A percentile compares a stretch with the other conserved stretches of the same genome.
These are phyloP conservation scores for Coccinonectria pachysandricola DNA, from an alignment of 2,329 filamentous ascomycete genomes.

Conservation along the genomic window DNA sequence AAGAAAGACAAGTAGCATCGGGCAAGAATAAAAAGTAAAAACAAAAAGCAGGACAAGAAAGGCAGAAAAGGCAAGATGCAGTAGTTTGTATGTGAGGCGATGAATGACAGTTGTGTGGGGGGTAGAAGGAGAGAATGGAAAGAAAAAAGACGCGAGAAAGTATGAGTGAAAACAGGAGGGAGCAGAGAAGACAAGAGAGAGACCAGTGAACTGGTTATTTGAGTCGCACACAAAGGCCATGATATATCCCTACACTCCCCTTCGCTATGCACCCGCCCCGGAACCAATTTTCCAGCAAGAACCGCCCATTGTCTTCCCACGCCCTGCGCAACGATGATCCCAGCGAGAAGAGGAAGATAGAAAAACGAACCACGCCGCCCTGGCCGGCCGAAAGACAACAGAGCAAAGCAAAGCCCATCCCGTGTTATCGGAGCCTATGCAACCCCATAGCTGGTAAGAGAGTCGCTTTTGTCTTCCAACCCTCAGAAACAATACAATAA, in stretches of 20 bases:
- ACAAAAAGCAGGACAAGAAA: constrained; percentile 7
- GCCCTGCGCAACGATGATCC: constrained; percentile 4
- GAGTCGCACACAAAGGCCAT: constrained; percentile 28
- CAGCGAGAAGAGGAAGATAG: constrained; percentile 1
- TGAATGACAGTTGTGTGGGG: constrained; percentile 5
- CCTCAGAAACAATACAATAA: constrained; percentile 14
- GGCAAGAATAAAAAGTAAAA: constrained; percentile 7
- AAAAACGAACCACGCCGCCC: constrained; percentile 3
- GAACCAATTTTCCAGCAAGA: constrained; percentile 34
- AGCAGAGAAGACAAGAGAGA: constrained; percentile 14
- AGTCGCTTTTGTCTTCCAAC: constrained; percentile 33
- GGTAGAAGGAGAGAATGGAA: constrained; percentile 4
- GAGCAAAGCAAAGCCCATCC: constrained; percentile 20
- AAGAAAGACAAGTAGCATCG: constrained; percentile 9
- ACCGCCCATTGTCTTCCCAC: constrained; percentile 14
- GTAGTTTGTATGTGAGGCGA: constrained; percentile 5
- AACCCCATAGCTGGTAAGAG: constrained; percentile 24
- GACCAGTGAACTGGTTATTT: constrained; percentile 22
- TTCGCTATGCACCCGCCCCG: constrained; percentile 33
- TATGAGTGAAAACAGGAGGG: constrained; percentile 17
- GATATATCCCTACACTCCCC: constrained; percentile 31
- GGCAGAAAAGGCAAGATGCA: constrained; percentile 10
- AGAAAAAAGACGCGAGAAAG: constrained; percentile 8
- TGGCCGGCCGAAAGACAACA: constrained; percentile 20
- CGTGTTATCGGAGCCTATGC: constrained; percentile 20